Conservation (phyloP, 257 asterid genomes). For the Gentiana macrophylla region DNA sequence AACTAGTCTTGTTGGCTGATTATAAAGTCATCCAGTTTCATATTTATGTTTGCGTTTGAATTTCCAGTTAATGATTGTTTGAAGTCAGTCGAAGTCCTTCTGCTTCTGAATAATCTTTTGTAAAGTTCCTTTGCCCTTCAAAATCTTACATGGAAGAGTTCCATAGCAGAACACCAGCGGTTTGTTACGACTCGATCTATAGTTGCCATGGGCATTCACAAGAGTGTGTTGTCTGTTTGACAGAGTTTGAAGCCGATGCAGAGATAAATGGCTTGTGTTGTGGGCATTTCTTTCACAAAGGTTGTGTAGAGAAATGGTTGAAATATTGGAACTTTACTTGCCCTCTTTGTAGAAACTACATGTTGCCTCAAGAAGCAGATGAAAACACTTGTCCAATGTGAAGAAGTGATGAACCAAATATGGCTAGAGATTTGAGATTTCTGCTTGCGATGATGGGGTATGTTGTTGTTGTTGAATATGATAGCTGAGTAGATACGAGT, state of each 20-base stretch:
- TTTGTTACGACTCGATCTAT: conserved; percentile 43
- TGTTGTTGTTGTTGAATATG: conserved; percentile 23
- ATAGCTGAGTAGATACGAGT: conserved; percentile 27
- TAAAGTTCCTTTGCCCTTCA: too few relatives aligned
- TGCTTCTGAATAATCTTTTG: too few relatives aligned
- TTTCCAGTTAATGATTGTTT: too few relatives aligned
- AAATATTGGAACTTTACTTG: conserved; percentile 73
- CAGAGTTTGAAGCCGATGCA: conserved; percentile 51
- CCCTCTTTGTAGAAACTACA: conserved; percentile 75
- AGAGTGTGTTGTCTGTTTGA: conserved; percentile 75
- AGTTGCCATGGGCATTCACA: conserved; percentile 18
- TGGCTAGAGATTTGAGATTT: neutral
- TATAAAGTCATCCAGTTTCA: too few relatives aligned
- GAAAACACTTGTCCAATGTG: conserved; percentile 71
- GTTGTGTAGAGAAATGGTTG: conserved; percentile 80
- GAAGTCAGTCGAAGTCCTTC: too few relatives aligned
- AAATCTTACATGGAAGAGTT: conserved; percentile 46
- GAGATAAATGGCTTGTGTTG: conserved; percentile 66
- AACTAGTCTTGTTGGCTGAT: too few relatives aligned
- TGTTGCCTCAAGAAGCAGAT: conserved; percentile 55
- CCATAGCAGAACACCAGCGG: conserved; percentile 47
- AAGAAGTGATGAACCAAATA: conserved; percentile 4
- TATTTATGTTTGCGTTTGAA: too few relatives aligned
- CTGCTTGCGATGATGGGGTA: neutral
- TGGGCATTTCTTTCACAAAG: conserved; percentile 72